Percentiles rank a stretch among this genome's conserved stretches.
These are phyloP conservation scores for Candida chauliodis DNA, from an alignment of 805 yeast genomes.

Conservation along the genomic window DNA sequence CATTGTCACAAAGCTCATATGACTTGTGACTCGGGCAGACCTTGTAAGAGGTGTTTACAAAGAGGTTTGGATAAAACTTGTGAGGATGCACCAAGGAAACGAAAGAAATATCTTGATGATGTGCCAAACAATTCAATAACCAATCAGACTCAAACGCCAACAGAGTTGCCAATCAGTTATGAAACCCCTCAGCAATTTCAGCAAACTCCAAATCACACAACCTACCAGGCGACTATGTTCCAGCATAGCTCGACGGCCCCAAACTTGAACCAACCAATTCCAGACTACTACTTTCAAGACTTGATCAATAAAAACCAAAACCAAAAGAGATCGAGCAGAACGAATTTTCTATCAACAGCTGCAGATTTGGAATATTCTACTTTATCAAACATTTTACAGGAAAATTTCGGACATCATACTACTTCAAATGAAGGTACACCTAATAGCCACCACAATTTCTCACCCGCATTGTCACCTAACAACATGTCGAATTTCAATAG, in stretches of 20 bases:
- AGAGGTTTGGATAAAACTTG: constrained; percentile 70
- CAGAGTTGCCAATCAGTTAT: neutral
- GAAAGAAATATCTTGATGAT: constrained; percentile 75
- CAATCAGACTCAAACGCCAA: neutral
- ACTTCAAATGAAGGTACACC: constrained; percentile 39
- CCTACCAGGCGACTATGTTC: constrained; percentile 13
- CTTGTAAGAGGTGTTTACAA: constrained; percentile 74
- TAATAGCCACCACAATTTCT: constrained; percentile 24
- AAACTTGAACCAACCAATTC: constrained; percentile 3
- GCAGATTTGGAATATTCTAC: constrained; percentile 73
- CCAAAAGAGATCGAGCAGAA: constrained; percentile 23
- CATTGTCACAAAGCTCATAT: constrained; percentile 90
- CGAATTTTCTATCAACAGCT: constrained; percentile 61
- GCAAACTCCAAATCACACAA: neutral
- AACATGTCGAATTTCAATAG: constrained; percentile 2
- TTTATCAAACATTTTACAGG: constrained; percentile 60
- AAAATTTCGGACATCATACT: constrained; percentile 30
- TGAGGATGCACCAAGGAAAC: constrained; percentile 85
- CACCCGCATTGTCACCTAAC: constrained; percentile 39
- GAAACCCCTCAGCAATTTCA: neutral
- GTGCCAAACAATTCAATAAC: constrained; percentile 33
- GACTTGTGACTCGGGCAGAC: constrained; percentile 83
- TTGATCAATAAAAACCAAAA: neutral
- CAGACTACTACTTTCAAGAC: constrained; percentile 9
- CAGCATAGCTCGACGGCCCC: constrained; percentile 14